These are phyloP conservation scores for Nelumbo lutea DNA, from an alignment of 164 flowering plant genomes.

Conservation along the genomic window DNA sequence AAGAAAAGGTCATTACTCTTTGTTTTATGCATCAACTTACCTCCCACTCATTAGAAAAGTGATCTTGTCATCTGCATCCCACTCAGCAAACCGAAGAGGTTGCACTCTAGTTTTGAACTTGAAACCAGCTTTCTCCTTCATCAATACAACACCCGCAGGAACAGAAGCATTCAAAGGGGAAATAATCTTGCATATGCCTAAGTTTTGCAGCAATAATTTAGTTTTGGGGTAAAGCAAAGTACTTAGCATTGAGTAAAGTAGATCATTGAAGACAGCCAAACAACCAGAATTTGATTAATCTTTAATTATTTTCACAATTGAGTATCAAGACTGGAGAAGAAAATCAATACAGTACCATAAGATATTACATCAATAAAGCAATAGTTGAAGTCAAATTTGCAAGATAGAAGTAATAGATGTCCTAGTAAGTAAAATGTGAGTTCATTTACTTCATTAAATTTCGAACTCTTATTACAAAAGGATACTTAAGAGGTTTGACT, in stretches of 20 bases:
- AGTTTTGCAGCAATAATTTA: conserved; percentile 1
- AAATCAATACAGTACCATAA: too few species aligned
- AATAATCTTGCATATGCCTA: conserved; percentile 95
- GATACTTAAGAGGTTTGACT: too few species aligned
- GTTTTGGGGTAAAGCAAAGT: neutral
- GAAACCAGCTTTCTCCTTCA: conserved; percentile 84
- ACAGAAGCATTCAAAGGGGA: conserved; percentile 89
- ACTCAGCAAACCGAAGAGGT: conserved; percentile 92
- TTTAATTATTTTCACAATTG: neutral
- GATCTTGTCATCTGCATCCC: conserved; percentile 82
- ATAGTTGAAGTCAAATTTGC: too few species aligned
- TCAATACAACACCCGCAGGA: conserved; percentile 93
- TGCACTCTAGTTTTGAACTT: conserved; percentile 96
- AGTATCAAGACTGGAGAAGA: too few species aligned
- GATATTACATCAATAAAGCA: too few species aligned
- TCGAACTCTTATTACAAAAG: too few species aligned
- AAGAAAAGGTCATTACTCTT: neutral
- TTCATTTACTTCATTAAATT: too few species aligned
- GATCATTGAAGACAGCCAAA: neutral
- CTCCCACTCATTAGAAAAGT: conserved; percentile 98
- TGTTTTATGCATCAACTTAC: conserved; percentile 26
- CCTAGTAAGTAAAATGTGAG: too few species aligned
- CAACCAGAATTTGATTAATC: neutral
- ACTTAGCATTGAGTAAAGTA: neutral
- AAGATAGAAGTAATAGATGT: too few species aligned